Conservation (phyloP, 345 rosid species). For the Citrus maxima region DNA sequence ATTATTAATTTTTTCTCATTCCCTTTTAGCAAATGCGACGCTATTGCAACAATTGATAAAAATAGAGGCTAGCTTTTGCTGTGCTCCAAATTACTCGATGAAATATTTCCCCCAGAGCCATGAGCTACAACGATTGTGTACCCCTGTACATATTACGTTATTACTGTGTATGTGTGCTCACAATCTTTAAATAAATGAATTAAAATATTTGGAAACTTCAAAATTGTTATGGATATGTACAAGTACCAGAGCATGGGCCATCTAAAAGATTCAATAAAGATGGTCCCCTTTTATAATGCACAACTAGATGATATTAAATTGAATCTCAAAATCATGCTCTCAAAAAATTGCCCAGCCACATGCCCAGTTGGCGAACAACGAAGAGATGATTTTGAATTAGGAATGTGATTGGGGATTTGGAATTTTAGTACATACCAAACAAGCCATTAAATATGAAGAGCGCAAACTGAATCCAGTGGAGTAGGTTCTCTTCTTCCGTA, state of each 20-base stretch:
- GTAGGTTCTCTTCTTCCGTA: not conserved
- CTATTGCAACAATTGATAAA: no score
- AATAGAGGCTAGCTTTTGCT: not conserved
- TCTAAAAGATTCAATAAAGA: not conserved
- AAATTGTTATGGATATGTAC: not conserved
- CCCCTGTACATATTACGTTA: not conserved
- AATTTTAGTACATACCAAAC: not conserved
- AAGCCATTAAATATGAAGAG: not conserved
- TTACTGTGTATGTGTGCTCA: not conserved
- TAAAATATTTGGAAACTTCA: not conserved
- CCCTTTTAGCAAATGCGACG: no score
- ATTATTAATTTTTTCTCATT: no score
- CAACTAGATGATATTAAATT: not conserved
- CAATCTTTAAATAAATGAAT: not conserved
- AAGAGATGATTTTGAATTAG: not conserved
- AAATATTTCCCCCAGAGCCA: not conserved
- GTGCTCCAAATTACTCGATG: not conserved
- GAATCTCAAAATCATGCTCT: not conserved
- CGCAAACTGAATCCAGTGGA: not conserved
- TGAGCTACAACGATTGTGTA: not conserved
- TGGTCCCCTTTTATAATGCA: not conserved
- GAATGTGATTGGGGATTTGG: not conserved
- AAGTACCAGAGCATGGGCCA: not conserved
- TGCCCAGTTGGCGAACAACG: not conserved
- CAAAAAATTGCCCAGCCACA: not conserved